Evolutionary conservation across 768 basidiomycete species (phyloP), one percentile per base, ranked within the genome.

Genomic region (Aureoboletus auriporus): DNA sequence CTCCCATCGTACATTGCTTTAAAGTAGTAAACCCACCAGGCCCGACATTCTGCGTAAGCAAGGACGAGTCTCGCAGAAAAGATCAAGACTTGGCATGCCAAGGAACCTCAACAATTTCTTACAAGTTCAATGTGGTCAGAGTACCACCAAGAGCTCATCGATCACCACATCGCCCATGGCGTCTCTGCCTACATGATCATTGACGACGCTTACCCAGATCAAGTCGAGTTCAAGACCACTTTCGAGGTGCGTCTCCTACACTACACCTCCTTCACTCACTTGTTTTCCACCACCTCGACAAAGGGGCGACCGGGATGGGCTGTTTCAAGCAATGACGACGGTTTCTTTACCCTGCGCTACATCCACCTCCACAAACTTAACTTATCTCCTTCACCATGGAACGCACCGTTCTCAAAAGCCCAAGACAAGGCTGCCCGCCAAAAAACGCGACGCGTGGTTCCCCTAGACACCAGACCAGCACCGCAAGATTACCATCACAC

Each of bases 81-180:
- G n/a, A n/a, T n/a, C n/a, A n/a, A n/a, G n/a, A n/a, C n/a, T n/a
- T n/a, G n/a, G n/a, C n/a, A n/a, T n/a, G n/a, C n/a, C n/a, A n/a
- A n/a, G n/a, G n/a, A n/a, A n/a, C n/a, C n/a, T n/a, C n/a, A n/a
- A n/a, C n/a, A n/a, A n/a, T n/a, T n/a, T n/a, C n/a, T n/a, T n/a
- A n/a, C n/a, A n/a, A n/a, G n/a, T n/a, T n/a, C n/a, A n/a, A n/a
- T n/a, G n/a, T n/a, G 51, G 12, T 45, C 59, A 2, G 61, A 68
- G 31, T 65, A 70, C 38, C 53, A 46, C 33, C 65, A 73, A 28
- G 69, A 69, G 26, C 66, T 68, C 35, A 31, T 59, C 17, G 69
- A 69, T n/a, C 68, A 56, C 16, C 49, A 49, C 6, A 35, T 37
- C 27, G 46, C 52, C 37, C 49, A 62, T 20, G 64, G 66, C 39